Evolutionary conservation across 257 asterid genomes (phyloP).

Genomic region (Linderniella brevidens): DNA sequence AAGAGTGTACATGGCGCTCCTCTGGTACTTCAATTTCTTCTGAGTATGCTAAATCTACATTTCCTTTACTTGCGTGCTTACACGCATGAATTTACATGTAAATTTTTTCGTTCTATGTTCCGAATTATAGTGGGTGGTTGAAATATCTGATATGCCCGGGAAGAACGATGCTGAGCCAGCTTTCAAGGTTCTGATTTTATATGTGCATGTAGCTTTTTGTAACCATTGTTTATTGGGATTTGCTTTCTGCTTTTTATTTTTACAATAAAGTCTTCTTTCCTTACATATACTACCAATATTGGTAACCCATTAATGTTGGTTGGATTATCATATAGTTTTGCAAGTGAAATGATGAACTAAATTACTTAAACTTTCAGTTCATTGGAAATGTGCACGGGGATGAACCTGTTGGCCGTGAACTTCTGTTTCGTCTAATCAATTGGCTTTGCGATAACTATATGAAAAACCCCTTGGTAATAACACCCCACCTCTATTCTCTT

Average conservation of each 20-base stretch:
- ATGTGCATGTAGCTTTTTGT: not conserved
- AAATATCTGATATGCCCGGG: conserved; percentile 27
- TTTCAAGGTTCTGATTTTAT: too few relatives aligned
- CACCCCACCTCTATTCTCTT: not conserved
- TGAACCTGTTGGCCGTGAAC: conserved; percentile 99
- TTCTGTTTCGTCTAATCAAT: conserved; percentile 62
- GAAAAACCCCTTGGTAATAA: conserved; percentile 73
- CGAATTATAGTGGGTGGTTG: conserved; percentile 19
- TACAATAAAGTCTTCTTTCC: not conserved
- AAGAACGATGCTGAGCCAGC: conserved; percentile 25
- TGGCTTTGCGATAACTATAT: conserved; percentile 85
- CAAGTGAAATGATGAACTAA: conserved; percentile 16
- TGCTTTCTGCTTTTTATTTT: not conserved
- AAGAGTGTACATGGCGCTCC: conserved; percentile 24
- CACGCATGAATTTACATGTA: not conserved
- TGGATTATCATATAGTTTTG: not conserved
- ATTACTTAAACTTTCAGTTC: conserved; percentile 43
- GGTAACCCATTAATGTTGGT: not conserved
- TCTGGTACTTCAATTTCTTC: conserved; percentile 17
- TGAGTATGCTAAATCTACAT: not conserved
- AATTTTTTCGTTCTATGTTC: conserved; percentile 1
- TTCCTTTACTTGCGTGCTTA: not conserved
- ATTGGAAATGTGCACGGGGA: conserved; percentile 97
- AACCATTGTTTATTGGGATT: not conserved
- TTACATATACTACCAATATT: too few relatives aligned